Percentiles rank a stretch among this genome's conserved stretches.
Evolutionary conservation across 1,284 basidiomycete species (phyloP).

Genomic region (Crucibulum cyathiforme): DNA sequence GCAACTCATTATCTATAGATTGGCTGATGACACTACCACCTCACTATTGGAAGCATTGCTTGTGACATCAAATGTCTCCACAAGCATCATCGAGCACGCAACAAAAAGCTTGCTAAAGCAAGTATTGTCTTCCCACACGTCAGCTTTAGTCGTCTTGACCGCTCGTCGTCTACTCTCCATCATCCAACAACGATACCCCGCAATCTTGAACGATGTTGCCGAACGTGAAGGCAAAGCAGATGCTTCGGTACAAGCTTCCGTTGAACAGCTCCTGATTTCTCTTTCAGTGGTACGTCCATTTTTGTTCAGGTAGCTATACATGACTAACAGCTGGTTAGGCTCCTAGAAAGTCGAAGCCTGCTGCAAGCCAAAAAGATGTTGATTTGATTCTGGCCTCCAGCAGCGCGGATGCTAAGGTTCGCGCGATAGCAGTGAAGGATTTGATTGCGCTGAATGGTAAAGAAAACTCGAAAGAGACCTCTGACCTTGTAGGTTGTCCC

Average conservation of each 20-base stretch:
- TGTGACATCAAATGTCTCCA: constrained; percentile 44
- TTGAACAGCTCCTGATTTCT: constrained; percentile 60
- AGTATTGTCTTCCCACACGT: constrained; percentile 26
- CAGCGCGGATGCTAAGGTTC: constrained; percentile 55
- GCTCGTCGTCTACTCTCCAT: constrained; percentile 46
- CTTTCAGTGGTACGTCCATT: constrained; percentile 54
- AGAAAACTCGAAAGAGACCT: constrained; percentile 24
- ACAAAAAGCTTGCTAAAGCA: constrained; percentile 41
- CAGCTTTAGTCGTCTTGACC: constrained; percentile 13
- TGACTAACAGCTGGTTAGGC: not conserved
- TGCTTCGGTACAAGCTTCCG: constrained; percentile 44
- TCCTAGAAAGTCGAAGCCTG: not conserved
- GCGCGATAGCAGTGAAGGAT: constrained; percentile 57
- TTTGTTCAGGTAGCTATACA: not conserved
- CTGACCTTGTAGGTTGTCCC: constrained; percentile 46
- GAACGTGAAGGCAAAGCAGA: constrained; percentile 44
- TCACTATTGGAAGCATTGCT: constrained; percentile 53
- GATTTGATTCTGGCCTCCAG: constrained; percentile 63
- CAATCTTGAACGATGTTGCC: constrained; percentile 48
- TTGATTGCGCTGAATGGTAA: constrained; percentile 47
- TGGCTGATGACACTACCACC: constrained; percentile 46
- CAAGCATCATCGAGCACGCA: constrained; percentile 41
- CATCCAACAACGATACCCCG: constrained; percentile 61
- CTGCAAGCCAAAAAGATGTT: constrained; percentile 26
- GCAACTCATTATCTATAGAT: constrained; percentile 35